Percentiles rank a stretch among this genome's conserved stretches.
phyloP scores from a whole-genome alignment of 2,329 filamentous ascomycete genomes.

The Fusarium falciforme region DNA sequence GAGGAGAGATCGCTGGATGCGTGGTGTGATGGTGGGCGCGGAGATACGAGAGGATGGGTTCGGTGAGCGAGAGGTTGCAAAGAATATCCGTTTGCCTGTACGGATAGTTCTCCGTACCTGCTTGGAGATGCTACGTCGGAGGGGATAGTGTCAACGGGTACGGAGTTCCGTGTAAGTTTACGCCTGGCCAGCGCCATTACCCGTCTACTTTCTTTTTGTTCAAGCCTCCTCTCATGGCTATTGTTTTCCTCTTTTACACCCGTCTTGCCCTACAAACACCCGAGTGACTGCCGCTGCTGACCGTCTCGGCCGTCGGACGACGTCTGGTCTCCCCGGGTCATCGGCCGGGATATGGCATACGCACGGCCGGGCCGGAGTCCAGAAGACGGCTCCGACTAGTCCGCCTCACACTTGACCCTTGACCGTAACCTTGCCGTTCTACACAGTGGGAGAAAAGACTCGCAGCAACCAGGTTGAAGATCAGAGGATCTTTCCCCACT shows the following conservation, averaged over 20 bases:
- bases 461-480: conserved; percentile 17
- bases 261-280: not conserved
- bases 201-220: not conserved
- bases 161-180: conserved; percentile 10
- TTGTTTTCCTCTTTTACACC: not conserved
- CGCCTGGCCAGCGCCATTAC: conserved; percentile 4
- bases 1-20: not conserved
- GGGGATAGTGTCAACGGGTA: not conserved
- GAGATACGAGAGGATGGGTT: conserved; percentile 32
- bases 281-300: conserved; percentile 5
- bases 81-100: not conserved
- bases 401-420: conserved; percentile 9
- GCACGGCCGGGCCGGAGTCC: conserved; percentile 32
- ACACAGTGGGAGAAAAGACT: conserved; percentile 24
- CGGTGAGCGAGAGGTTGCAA: conserved; percentile 22
- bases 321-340: conserved; percentile 8
- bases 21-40: conserved; percentile 22
- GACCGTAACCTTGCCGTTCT: conserved; percentile 3
- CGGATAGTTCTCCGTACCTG: not conserved
- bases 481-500: conserved; percentile 19
- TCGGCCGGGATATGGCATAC: not conserved
- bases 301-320: conserved; percentile 25
- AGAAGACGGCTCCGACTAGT: conserved; percentile 31
- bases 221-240: not conserved
- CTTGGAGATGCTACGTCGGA: conserved; percentile 2